A percentile compares a stretch with the other conserved stretches of the same genome.
These are phyloP conservation scores for Achaetomium macrosporum DNA, from an alignment of 2,329 filamentous ascomycete genomes.

Conservation along the genomic window DNA sequence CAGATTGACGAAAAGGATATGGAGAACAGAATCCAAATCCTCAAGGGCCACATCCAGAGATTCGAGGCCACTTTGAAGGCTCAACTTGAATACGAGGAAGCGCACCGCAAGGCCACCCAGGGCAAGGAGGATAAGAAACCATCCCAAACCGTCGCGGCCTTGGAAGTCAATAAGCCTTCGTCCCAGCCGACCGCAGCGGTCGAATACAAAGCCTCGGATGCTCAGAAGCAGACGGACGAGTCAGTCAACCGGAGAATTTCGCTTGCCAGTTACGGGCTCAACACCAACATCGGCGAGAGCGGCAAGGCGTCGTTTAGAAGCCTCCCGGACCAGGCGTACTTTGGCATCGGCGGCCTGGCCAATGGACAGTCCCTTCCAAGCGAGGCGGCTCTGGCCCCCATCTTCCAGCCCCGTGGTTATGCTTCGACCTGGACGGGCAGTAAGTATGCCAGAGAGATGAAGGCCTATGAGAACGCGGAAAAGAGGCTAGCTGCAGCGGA, in stretches of 20 bases:
- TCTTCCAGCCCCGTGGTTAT: slow-evolving; percentile 40
- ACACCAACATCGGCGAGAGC: slow-evolving; percentile 11
- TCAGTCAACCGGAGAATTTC: slow-evolving; percentile 1
- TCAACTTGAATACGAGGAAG: slow-evolving; percentile 42
- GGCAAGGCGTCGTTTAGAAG: slow-evolving; percentile 8
- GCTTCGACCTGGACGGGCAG: slow-evolving; percentile 15
- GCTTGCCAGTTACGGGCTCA: slow-evolving; percentile 8
- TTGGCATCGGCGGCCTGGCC: slow-evolving; percentile 22
- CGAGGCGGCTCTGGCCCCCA: slow-evolving; percentile 43
- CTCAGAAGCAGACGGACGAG: slow-evolving; percentile 4
- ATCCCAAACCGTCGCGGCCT: slow-evolving; percentile 12
- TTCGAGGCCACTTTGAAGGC: slow-evolving; percentile 43
- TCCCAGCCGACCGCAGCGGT: neutral
- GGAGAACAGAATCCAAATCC: slow-evolving; percentile 41
- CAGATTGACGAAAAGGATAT: slow-evolving; percentile 54
- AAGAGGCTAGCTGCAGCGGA: slow-evolving; percentile 7
- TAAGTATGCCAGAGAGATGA: slow-evolving; percentile 16
- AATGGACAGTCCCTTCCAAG: slow-evolving; percentile 38
- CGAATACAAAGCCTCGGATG: neutral
- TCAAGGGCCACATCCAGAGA: slow-evolving; percentile 29
- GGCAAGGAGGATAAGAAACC: slow-evolving; percentile 23
- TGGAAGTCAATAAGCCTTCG: neutral
- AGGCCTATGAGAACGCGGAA: slow-evolving; percentile 17
- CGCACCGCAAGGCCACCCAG: slow-evolving; percentile 34
- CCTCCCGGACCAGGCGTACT: neutral